A percentile compares a stretch with the other conserved stretches of the same genome.
Evolutionary conservation across 2,329 filamentous ascomycete genomes (phyloP).

Genomic region (Fusarium goolgardi): DNA sequence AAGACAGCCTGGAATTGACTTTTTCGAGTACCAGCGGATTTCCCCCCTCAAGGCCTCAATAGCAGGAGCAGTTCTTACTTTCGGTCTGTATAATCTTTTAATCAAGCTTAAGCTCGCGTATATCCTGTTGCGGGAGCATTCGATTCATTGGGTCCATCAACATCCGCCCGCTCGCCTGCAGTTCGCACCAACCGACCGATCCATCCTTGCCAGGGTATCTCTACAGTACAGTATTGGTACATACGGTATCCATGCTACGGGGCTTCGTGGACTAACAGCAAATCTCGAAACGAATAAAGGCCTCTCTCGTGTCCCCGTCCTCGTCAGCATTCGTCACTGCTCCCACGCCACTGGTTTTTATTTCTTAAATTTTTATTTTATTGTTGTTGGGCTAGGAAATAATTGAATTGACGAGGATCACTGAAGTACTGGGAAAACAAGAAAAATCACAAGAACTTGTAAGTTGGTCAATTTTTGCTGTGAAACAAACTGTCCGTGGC

Average conservation of each 20-base stretch:
- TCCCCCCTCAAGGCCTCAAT: not conserved
- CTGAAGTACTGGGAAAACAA: slow-evolving; percentile 14
- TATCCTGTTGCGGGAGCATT: slow-evolving; percentile 30
- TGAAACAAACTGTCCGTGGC: not conserved
- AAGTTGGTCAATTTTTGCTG: slow-evolving; percentile 19
- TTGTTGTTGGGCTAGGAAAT: slow-evolving; percentile 24
- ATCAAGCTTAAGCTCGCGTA: slow-evolving; percentile 28
- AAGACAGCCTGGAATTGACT: slow-evolving; percentile 15
- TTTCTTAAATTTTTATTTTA: slow-evolving; percentile 1
- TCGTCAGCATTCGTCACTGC: slow-evolving; percentile 43
- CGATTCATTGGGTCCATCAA: slow-evolving; percentile 28
- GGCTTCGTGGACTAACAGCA: slow-evolving; percentile 18
- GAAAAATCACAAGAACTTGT: slow-evolving; percentile 3
- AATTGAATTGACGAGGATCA: slow-evolving; percentile 24
- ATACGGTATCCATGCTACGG: slow-evolving; percentile 1
- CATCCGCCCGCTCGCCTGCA: slow-evolving; percentile 33
- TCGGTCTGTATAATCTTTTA: slow-evolving; percentile 23
- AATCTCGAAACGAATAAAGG: slow-evolving; percentile 29
- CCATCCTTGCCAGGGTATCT: slow-evolving; percentile 35
- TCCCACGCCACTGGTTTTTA: slow-evolving; percentile 37
- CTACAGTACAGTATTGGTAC: slow-evolving; percentile 1
- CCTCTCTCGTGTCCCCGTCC: slow-evolving; percentile 19
- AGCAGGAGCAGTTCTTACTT: slow-evolving; percentile 14
- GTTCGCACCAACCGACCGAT: slow-evolving; percentile 10
- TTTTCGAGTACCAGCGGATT: slow-evolving; percentile 22